phyloP scores from a whole-genome alignment of 2,329 filamentous ascomycete genomes.

The Macrophomina pseudophaseolina region DNA sequence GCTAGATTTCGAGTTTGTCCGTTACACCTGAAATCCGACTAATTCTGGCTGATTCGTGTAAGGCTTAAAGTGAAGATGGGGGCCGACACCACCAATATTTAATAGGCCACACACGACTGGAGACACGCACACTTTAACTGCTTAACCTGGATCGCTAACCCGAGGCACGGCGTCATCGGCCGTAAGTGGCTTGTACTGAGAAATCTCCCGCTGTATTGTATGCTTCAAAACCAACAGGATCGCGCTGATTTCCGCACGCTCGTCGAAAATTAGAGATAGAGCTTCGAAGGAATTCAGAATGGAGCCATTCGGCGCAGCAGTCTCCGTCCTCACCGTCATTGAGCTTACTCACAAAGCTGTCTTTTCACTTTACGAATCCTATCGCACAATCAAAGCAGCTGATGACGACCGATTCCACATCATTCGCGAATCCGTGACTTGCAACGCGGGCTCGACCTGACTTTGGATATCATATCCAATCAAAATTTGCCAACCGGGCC shows the following conservation, averaged over 20 bases:
- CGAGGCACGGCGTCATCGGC: not conserved
- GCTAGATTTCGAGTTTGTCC: too few relatives aligned
- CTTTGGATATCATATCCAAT: not conserved
- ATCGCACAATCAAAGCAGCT: not conserved
- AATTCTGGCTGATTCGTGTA: too few relatives aligned
- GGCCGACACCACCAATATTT: too few relatives aligned
- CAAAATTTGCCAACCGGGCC: not conserved
- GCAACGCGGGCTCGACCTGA: not conserved
- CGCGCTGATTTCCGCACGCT: too few relatives aligned
- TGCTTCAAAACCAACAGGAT: not conserved
- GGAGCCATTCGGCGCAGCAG: not conserved
- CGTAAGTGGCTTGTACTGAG: not conserved
- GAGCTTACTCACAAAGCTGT: slow-evolving; percentile 1
- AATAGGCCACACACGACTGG: not conserved
- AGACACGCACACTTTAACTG: not conserved
- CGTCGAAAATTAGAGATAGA: too few relatives aligned
- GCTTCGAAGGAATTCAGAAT: not conserved
- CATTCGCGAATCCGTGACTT: slow-evolving; percentile 4
- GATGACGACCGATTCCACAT: not conserved
- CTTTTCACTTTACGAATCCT: not conserved
- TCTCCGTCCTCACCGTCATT: slow-evolving; percentile 2
- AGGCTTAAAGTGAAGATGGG: too few relatives aligned
- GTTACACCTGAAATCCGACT: too few relatives aligned
- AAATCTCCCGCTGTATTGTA: not conserved
- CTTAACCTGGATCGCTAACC: not conserved